A percentile compares a stretch with the other conserved stretches of the same genome.
phyloP scores from a whole-genome alignment of 306 rosid species.

The Cucumis sativus region DNA sequence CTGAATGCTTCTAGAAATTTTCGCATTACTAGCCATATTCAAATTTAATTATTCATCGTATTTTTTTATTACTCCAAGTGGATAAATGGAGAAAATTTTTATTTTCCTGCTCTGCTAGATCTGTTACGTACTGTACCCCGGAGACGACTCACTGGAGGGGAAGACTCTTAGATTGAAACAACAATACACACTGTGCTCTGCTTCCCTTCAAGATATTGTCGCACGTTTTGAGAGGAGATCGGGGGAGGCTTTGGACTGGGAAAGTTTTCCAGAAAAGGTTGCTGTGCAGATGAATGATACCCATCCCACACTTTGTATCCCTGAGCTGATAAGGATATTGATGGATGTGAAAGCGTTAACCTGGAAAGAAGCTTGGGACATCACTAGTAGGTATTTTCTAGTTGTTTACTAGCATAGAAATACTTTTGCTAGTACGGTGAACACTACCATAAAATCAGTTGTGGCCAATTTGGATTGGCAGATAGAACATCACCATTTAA shows the following conservation, averaged over 20 bases:
- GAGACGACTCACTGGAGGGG: slow-evolving; percentile 88
- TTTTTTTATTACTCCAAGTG: neutral
- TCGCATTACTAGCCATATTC: neutral
- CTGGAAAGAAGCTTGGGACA: slow-evolving; percentile 92
- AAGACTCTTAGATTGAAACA: slow-evolving; percentile 86
- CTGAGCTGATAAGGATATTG: slow-evolving; percentile 77
- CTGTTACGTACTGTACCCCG: slow-evolving; percentile 81
- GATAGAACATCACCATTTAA: too few species aligned
- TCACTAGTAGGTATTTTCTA: slow-evolving; percentile 54
- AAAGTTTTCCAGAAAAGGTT: slow-evolving; percentile 74
- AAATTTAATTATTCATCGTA: neutral
- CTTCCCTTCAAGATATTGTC: slow-evolving; percentile 93
- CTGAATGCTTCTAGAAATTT: neutral
- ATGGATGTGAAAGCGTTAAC: slow-evolving; percentile 67
- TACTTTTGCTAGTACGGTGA: neutral
- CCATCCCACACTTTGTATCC: slow-evolving; percentile 97
- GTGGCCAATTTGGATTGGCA: too few species aligned
- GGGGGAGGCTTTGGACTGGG: slow-evolving; percentile 57
- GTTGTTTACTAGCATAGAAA: neutral
- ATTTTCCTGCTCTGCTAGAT: slow-evolving; percentile 29
- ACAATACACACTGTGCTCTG: slow-evolving; percentile 90
- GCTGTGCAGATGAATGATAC: slow-evolving; percentile 99
- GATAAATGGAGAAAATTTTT: neutral
- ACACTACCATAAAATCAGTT: neutral
- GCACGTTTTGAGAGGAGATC: slow-evolving; percentile 83